phyloP scores from a whole-genome alignment of 108 stramenopile genomes.

The Cyclotella baltica region DNA sequence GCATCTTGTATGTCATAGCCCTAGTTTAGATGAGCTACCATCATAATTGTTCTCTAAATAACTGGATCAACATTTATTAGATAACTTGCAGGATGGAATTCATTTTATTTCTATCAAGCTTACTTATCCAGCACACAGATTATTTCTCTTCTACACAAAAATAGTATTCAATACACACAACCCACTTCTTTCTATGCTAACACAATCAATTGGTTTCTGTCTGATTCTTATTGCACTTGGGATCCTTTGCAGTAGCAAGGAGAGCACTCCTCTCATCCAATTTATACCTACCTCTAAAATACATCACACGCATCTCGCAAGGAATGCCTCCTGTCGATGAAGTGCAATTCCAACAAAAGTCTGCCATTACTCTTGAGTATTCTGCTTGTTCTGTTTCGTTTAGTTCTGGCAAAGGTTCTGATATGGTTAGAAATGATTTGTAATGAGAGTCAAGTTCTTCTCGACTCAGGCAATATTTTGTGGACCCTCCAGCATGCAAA shows the following conservation, averaged over 20 bases:
- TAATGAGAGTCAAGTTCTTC: background rate
- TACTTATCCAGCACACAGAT: too few species aligned
- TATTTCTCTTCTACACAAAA: too few species aligned
- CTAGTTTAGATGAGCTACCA: too few species aligned
- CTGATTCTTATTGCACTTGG: too few species aligned
- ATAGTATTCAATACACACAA: too few species aligned
- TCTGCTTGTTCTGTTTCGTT: background rate
- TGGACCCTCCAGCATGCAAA: background rate
- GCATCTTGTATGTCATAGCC: too few species aligned
- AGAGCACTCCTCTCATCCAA: background rate
- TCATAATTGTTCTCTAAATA: too few species aligned
- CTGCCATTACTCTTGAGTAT: background rate
- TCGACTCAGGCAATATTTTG: background rate
- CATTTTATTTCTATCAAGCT: too few species aligned
- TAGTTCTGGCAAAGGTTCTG: background rate
- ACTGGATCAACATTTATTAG: too few species aligned
- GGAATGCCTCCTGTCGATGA: background rate
- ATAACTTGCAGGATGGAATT: too few species aligned
- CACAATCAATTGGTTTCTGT: too few species aligned
- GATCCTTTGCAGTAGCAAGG: background rate
- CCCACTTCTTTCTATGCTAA: too few species aligned
- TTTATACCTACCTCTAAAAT: background rate
- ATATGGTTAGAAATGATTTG: background rate
- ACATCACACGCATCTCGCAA: background rate
- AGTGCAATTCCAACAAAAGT: background rate